Base-by-base conservation (phyloP, 306 rosid species). In the Glycyrrhiza uralensis region DNA sequence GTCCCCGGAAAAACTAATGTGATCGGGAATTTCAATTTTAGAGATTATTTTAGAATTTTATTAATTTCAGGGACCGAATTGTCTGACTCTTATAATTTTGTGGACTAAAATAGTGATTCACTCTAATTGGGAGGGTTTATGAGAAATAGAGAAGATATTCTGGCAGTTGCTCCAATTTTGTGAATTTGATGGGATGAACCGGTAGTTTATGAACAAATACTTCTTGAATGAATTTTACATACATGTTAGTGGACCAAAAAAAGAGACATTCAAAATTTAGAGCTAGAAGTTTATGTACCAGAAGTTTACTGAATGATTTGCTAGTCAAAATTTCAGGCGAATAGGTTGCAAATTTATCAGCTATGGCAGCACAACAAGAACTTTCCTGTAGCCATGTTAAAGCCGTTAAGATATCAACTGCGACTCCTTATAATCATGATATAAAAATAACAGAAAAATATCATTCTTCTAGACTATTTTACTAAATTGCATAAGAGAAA, bases 241-340 rank as follows among this genome's bases (percentile, higher is more conserved):
- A 44, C 3, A 47, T 20, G 33, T 17, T 44, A 15, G 39, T 12
- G 26, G 5, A 29, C 29, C 29, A n/a, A 47, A 72, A 72, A 46
- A n/a, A 20, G 24, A 69, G 41, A 42, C 36, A 52, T 26, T 23
- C 12, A 63, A 74, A 78, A 26, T 9, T 24, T 46, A 26, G 15
- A 79, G 26, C 9, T 51, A 20, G 32, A 72, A 67, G 26, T 72
- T 61, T 42, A 42, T 67, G 32, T 92, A 92, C 96, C 92, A 93
- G 76, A 63, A 88, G 75, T 83, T 87, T 81, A 70, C 96, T 93
- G 83, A 93, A 85, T 58, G 93, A 84, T 75, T 76, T 85, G 81
- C 91, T 74, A 41, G 84, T 83, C 80, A 93, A 77, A 74, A 84
- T 76, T 81, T 84, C 85, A 19, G 96, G 97, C 7, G 96, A 85